These are phyloP conservation scores for Coemansia sp. DNA, from an alignment of 192 early-diverging fungal genomes.

Conservation along the genomic window DNA sequence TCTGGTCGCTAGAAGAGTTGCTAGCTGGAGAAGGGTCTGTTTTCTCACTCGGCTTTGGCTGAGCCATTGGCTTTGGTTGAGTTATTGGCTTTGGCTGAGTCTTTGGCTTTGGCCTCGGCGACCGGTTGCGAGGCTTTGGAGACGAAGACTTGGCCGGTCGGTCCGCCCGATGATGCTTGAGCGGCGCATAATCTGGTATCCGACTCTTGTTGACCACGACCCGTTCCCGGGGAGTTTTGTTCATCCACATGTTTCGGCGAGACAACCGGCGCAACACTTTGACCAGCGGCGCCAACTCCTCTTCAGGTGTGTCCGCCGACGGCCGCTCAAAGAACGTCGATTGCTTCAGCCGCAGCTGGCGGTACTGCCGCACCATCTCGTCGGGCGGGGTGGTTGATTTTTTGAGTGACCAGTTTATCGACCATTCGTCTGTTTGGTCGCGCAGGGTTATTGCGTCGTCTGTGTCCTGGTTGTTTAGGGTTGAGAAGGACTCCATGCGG, in stretches of 20 bases:
- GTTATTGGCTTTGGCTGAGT: neutral
- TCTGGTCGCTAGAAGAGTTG: no score
- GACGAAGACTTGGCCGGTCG: neutral
- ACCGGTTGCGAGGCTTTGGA: neutral
- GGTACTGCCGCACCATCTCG: conserved; percentile 11
- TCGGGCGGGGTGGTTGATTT: conserved; percentile 17
- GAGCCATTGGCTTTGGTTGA: no score
- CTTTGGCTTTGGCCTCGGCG: neutral
- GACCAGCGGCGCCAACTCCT: conserved; percentile 41
- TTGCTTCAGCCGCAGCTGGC: conserved; percentile 29
- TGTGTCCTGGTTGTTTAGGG: conserved; percentile 38
- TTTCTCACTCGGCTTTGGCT: no score
- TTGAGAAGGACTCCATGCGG: conserved; percentile 41
- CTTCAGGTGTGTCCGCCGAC: conserved; percentile 41
- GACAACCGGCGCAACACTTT: conserved; percentile 44
- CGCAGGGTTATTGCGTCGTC: conserved; percentile 39
- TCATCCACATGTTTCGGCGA: conserved; percentile 38
- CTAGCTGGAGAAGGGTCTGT: no score
- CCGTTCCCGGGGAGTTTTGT: conserved; percentile 28
- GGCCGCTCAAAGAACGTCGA: conserved; percentile 52
- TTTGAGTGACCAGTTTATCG: conserved; percentile 38
- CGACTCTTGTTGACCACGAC: conserved; percentile 37
- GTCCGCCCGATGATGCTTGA: neutral
- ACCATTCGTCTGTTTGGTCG: conserved; percentile 36
- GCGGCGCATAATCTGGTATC: conserved; percentile 7